phyloP scores from a whole-genome alignment of 139 green algal genomes.

The Zygnema circumcarinatum region DNA sequence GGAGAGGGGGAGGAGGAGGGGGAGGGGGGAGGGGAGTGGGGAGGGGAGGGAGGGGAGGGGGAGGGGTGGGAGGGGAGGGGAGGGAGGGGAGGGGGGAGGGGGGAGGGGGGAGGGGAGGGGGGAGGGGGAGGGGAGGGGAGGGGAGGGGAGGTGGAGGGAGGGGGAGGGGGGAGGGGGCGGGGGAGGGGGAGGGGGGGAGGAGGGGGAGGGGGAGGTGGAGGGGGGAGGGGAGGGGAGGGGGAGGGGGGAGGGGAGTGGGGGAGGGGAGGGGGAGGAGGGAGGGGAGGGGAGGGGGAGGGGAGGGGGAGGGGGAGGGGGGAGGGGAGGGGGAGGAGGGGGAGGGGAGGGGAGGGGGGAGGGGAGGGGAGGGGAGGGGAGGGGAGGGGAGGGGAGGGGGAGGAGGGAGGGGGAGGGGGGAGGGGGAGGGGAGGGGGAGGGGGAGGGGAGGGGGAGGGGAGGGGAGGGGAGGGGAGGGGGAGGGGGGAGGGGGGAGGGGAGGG shows the following conservation, averaged over 20 bases:
- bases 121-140: not conserved
- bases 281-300: not conserved
- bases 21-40: constrained; percentile 53
- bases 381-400: not conserved
- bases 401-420: not conserved
- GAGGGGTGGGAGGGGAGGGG: not conserved
- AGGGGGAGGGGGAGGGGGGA: not conserved
- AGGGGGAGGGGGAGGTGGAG: not conserved
- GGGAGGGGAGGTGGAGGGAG: not conserved
- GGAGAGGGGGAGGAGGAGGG: constrained; percentile 86
- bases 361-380: not conserved
- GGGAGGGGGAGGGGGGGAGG: not conserved
- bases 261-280: not conserved
- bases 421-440: not conserved
- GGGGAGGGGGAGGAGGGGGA: not conserved
- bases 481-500: not conserved
- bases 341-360: not conserved
- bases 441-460: not conserved
- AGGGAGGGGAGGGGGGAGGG: not conserved
- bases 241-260: not conserved
- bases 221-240: not conserved
- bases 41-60: not conserved
- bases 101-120: not conserved
- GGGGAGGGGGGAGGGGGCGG: too few species aligned
- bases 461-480: not conserved